phyloP scores from a whole-genome alignment of 495 filamentous ascomycete genomes.

The Aspergillus bertholletiae region DNA sequence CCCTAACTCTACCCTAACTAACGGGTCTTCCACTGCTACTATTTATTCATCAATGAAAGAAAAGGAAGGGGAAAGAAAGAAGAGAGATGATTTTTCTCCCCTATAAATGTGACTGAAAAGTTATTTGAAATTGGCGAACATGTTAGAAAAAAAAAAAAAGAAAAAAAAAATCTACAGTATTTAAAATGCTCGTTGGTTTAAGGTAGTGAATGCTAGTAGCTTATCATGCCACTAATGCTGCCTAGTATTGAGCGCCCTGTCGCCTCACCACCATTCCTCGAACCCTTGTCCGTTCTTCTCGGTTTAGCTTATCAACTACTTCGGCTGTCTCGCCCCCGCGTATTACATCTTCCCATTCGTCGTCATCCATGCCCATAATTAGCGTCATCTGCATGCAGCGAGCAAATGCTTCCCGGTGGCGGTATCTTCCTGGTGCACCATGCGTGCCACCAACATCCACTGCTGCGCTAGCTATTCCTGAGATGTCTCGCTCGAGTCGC shows the following conservation, averaged over 20 bases:
- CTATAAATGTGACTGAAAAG: no score
- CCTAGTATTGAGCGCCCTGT: background rate
- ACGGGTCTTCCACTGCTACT: background rate
- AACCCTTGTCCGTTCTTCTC: constrained; percentile 60
- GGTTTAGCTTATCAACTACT: constrained; percentile 48
- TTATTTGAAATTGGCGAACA: no score
- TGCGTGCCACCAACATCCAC: constrained; percentile 56
- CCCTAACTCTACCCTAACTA: background rate
- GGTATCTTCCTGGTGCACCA: constrained; percentile 51
- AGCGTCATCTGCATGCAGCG: constrained; percentile 80
- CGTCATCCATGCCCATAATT: constrained; percentile 94
- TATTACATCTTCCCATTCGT: constrained; percentile 85
- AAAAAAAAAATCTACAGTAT: no score
- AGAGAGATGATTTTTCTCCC: no score
- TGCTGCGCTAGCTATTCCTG: constrained; percentile 71
- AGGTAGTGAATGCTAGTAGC: no score
- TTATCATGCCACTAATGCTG: background rate
- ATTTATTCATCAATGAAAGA: background rate
- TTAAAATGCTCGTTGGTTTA: no score
- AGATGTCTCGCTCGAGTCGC: constrained; percentile 83
- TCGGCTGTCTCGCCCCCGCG: constrained; percentile 38
- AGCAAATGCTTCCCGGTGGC: constrained; percentile 74
- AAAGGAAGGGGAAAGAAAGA: no score
- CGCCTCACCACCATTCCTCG: constrained; percentile 58
- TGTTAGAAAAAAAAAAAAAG: no score